These are phyloP conservation scores for Neurospora crassa DNA, from an alignment of 2,329 filamentous ascomycete species.

Conservation along the genomic window DNA sequence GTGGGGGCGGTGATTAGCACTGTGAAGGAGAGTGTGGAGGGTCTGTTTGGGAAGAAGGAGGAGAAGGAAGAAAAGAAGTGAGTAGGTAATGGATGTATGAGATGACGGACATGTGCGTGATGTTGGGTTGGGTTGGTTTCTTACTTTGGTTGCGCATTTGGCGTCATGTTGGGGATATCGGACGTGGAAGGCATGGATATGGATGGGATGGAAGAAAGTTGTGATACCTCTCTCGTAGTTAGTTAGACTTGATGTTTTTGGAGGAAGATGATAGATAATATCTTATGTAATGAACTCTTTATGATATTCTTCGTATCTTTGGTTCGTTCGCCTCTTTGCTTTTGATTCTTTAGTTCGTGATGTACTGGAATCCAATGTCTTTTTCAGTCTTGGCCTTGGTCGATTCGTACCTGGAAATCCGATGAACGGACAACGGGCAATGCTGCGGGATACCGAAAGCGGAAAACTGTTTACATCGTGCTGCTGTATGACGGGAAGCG, in stretches of 20 bases:
- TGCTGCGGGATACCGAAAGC: no score
- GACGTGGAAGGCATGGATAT: neutral
- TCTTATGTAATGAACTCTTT: no score
- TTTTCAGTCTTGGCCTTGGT: no score
- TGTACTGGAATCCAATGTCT: no score
- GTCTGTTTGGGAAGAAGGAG: conserved; percentile 6
- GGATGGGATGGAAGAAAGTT: neutral
- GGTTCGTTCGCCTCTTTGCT: no score
- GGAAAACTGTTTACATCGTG: no score
- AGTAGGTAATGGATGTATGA: neutral
- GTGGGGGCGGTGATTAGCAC: conserved; percentile 7
- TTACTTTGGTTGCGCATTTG: neutral
- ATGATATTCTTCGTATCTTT: no score
- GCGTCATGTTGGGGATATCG: neutral
- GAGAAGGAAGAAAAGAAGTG: neutral
- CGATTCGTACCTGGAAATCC: no score
- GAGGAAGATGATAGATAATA: neutral
- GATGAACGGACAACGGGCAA: no score
- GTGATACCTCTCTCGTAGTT: neutral
- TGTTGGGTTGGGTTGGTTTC: neutral
- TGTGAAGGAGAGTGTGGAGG: conserved; percentile 13
- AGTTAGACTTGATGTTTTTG: neutral
- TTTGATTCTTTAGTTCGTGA: no score
- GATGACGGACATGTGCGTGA: neutral
- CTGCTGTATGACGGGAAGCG: no score